A percentile compares a stretch with the other conserved stretches of the same genome.
These are phyloP conservation scores for Bryum argenteum DNA, from an alignment of 225 moss, liverwort and hornwort genomes.

Conservation along the genomic window DNA sequence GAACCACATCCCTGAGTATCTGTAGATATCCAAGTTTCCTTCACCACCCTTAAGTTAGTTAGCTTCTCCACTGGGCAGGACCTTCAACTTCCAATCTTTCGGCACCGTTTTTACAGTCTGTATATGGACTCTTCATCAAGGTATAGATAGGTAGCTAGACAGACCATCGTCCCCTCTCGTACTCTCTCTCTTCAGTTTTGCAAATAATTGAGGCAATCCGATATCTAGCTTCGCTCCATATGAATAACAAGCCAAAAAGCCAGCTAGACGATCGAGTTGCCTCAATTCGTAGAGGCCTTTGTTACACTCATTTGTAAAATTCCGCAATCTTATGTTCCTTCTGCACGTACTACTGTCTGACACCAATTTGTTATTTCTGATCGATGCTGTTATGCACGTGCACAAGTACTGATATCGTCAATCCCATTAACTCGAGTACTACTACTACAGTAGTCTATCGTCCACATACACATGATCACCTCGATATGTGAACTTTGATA, in stretches of 20 bases:
- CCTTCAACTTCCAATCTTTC: constrained; percentile 2
- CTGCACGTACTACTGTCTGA: constrained; percentile 26
- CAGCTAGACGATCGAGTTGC: constrained; percentile 22
- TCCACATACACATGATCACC: no score
- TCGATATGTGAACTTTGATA: no score
- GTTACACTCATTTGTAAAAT: constrained; percentile 32
- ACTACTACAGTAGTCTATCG: no score
- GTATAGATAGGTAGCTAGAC: constrained; percentile 29
- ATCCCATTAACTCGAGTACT: constrained; percentile 8
- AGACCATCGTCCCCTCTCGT: not conserved
- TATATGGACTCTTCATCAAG: constrained; percentile 42
- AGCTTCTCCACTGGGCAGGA: constrained; percentile 1
- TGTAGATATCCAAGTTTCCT: constrained; percentile 33
- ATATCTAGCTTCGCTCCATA: constrained; percentile 35
- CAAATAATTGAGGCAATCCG: constrained; percentile 48
- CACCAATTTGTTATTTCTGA: constrained; percentile 29
- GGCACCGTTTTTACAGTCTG: constrained; percentile 16
- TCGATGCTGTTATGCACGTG: constrained; percentile 33
- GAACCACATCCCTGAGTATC: constrained; percentile 20
- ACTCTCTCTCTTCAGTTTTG: constrained; percentile 41
- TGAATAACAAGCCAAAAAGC: not conserved
- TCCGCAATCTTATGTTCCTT: constrained; percentile 18
- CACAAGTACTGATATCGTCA: constrained; percentile 23
- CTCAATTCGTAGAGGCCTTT: constrained; percentile 19
- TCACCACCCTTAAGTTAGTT: not conserved